Base-by-base conservation (phyloP, 352 stramenopile genomes). In the Phytophthora sojae region DNA sequence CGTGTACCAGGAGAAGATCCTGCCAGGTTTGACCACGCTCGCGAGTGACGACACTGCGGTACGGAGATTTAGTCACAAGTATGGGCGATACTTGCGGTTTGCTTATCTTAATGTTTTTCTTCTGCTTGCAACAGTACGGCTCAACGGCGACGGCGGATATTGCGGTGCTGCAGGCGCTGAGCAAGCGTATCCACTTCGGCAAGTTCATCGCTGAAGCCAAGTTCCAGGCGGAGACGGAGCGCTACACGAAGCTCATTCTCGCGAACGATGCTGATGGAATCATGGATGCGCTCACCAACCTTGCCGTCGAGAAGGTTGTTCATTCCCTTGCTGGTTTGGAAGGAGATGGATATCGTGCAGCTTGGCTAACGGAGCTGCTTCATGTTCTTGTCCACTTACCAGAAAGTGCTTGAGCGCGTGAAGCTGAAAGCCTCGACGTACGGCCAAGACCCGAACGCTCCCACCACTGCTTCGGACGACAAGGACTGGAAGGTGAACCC, bases 151-250 rank as follows among this genome's bases (percentile, higher is more conserved):
- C 87, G 29, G 89, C 86, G 0, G 96, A 99, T 55, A 97, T 99
- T 70, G 87, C 93, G 0, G 90, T 97, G 32, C 74, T 99, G 26
- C 97, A 99, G 71, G 97, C 97, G 26, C 79, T 99, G 17, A 98
- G 89, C 67, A 97, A 98, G 75, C 90, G 97, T 67, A 98, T 99
- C 65, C 98, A 99, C 75, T 99, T 98, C 64, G 98, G 98, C 54
- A 99, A 99, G 73, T 99, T 99, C 78, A 98, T 99, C n/a, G 97
- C 97, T 0, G 89, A 96, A 66, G 97, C 92, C 77, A 99, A 99
- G 83, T 99, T 99, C 76, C 86, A 97, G 69, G 86, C 88, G 6
- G 89, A 95, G 75, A 89, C 89, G 4, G 86, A 97, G 62, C 86
- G 82, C 57, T 99, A 98, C 88, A 97, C 94, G 72, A 59, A 84